A percentile compares a stretch with the other conserved stretches of the same genome.
phyloP scores from a whole-genome alignment of 108 stramenopile genomes.

The Cyclotella sp. region DNA sequence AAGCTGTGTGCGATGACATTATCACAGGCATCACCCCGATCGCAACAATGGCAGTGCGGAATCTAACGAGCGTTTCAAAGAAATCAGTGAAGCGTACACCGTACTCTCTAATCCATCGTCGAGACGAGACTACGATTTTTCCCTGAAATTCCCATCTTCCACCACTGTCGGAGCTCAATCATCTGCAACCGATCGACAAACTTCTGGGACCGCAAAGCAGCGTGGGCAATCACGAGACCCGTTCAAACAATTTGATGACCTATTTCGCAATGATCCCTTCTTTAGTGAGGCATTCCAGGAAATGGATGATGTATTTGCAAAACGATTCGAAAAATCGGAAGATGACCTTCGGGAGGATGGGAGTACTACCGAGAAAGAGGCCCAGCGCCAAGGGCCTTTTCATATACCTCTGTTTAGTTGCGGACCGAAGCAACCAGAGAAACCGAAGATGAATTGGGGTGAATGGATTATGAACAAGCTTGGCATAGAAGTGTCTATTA shows the following conservation, averaged over 20 bases:
- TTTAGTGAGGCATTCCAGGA: slow-evolving; percentile 68
- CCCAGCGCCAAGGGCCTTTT: neutral
- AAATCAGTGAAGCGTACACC: slow-evolving; percentile 65
- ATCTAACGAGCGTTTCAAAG: slow-evolving; percentile 55
- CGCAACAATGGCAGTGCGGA: slow-evolving; percentile 46
- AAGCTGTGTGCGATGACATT: neutral
- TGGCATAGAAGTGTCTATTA: slow-evolving; percentile 60
- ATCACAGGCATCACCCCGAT: slow-evolving; percentile 57
- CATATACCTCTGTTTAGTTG: slow-evolving; percentile 20
- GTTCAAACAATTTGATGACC: slow-evolving; percentile 68
- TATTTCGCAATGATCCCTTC: slow-evolving; percentile 80
- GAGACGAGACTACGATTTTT: slow-evolving; percentile 58
- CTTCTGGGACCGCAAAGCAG: neutral
- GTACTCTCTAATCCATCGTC: slow-evolving; percentile 51
- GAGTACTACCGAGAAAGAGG: neutral
- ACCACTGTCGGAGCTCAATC: slow-evolving; percentile 21
- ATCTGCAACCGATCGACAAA: neutral
- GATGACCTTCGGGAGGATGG: slow-evolving; percentile 16
- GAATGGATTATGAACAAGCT: slow-evolving; percentile 65
- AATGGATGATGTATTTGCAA: slow-evolving; percentile 71
- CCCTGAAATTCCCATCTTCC: slow-evolving; percentile 41
- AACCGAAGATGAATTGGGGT: slow-evolving; percentile 34
- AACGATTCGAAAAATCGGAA: slow-evolving; percentile 43
- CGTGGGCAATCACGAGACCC: slow-evolving; percentile 45
- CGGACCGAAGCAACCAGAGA: slow-evolving; percentile 13